Conservation (phyloP, 495 filamentous ascomycete species). For the Chaetomium fimeti region DNA sequence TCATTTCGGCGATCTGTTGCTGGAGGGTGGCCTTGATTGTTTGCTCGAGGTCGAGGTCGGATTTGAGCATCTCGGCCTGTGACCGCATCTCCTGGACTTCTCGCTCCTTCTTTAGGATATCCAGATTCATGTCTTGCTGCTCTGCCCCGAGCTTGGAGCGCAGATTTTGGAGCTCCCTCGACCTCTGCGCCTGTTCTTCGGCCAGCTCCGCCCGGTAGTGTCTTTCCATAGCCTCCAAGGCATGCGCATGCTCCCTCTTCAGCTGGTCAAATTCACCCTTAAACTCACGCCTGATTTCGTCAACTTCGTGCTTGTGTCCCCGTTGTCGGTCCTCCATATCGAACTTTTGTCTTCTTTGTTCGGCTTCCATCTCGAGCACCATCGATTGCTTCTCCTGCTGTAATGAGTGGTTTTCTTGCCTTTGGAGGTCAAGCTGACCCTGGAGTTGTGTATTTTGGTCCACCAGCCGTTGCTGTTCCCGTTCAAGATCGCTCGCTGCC, state of each 20-base stretch:
- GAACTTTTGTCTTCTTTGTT: constrained; percentile 39
- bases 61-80: constrained; percentile 53
- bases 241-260: constrained; percentile 37
- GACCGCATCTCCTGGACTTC: constrained; percentile 56
- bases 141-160: constrained; percentile 60
- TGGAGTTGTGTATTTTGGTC: constrained; percentile 57
- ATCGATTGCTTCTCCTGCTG: constrained; percentile 43
- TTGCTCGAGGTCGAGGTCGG: constrained; percentile 59
- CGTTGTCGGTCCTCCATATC: constrained; percentile 43
- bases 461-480: constrained; percentile 55
- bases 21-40: constrained; percentile 28
- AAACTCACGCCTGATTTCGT: constrained; percentile 44
- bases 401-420: constrained; percentile 55
- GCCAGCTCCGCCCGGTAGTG: constrained; percentile 47
- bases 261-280: constrained; percentile 33
- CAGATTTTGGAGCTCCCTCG: constrained; percentile 65
- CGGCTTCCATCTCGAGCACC: constrained; percentile 31
- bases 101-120: constrained; percentile 60
- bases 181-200: constrained; percentile 58
- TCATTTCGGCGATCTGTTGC: constrained; percentile 62
- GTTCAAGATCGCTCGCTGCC: constrained; percentile 67
- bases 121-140: constrained; percentile 60
- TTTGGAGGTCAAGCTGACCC: constrained; percentile 58
- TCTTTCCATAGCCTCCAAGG: constrained; percentile 47
- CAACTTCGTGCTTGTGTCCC: constrained; percentile 35